Conservation (phyloP, 2,329 filamentous ascomycete genomes). For the Phaeosphaeria sp. region DNA sequence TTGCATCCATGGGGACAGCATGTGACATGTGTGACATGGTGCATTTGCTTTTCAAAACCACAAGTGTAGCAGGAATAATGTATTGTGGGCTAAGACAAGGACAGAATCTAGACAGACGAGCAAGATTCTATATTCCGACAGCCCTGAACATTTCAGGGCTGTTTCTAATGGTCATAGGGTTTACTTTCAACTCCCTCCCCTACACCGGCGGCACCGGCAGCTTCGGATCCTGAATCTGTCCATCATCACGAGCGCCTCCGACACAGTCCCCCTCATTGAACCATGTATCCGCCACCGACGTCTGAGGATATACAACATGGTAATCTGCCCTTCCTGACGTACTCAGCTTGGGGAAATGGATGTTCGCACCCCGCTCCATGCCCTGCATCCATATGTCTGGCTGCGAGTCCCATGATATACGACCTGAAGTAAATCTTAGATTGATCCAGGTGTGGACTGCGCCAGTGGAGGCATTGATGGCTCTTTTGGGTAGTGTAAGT, state of each 20-base stretch:
- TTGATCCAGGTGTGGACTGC: conserved; percentile 44
- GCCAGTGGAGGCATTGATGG: conserved; percentile 44
- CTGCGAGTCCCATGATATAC: conserved; percentile 10
- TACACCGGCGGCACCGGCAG: background rate
- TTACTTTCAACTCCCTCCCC: background rate
- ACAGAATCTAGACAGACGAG: too few relatives aligned
- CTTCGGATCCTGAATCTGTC: background rate
- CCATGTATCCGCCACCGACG: conserved; percentile 1
- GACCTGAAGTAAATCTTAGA: conserved; percentile 21
- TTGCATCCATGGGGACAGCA: background rate
- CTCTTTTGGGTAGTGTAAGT: background rate
- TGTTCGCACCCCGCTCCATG: conserved; percentile 13
- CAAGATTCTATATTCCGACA: too few relatives aligned
- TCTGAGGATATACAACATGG: conserved; percentile 4
- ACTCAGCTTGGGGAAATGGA: conserved; percentile 14
- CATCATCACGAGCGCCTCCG: background rate
- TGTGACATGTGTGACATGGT: background rate
- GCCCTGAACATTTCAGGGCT: too few relatives aligned
- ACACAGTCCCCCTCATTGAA: conserved; percentile 2
- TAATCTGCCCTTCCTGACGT: conserved; percentile 7
- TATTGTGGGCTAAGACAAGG: too few relatives aligned
- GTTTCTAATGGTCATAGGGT: too few relatives aligned
- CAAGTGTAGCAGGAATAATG: too few relatives aligned
- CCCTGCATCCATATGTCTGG: conserved; percentile 10
- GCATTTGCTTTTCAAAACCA: too few relatives aligned